Evolutionary conservation across 768 basidiomycete species (phyloP), one percentile per base, ranked within the genome.

Genomic region (Boletus bicolor): DNA sequence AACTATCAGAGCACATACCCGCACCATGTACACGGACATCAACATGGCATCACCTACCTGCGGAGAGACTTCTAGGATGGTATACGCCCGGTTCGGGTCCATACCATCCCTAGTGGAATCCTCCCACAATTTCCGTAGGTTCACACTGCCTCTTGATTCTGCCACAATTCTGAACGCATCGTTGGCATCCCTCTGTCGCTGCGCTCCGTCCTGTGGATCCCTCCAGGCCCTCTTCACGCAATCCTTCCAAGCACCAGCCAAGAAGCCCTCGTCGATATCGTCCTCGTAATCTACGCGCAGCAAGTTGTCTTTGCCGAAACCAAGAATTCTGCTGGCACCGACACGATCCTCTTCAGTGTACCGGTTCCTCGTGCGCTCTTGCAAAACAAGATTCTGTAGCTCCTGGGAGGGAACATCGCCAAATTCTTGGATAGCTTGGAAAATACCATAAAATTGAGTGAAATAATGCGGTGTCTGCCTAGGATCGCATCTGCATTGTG

Each of bases 401-500:
- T 74, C 74, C 17, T 71, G 64, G 64, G 77, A 53, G 62, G 68
- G 56, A 73, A 80, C 61, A 71, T 82, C 76, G 32, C 78, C 78
- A 51, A 78, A 73, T 47, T 75, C 74, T 51, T 81, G 73, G 56
- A 89, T 73, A 15, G 74, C 68, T 51, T 75, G 72, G 14, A 84
- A 75, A 51, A 91, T 75, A 41, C 71, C 70, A 32, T 74, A 76
- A 41, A 92, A 72, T 51, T 77, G 75, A 3, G 81, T 79, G 68
- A 89, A 91, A 68, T 91, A 87, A 14, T 72, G 66, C 5, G 82
- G 60, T 0, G 89, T 91, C 37, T 77, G 72, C 4, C 70, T 73
- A 32, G 89, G 89, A 63, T 92, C 84, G 69, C 91, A 93, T 56
- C 89, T 86, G 65, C 84, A 87, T 69, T 93, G 89, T 0, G 89